Base-by-base conservation (phyloP, 2,329 filamentous ascomycete species). In the Fusarium lateritium region DNA sequence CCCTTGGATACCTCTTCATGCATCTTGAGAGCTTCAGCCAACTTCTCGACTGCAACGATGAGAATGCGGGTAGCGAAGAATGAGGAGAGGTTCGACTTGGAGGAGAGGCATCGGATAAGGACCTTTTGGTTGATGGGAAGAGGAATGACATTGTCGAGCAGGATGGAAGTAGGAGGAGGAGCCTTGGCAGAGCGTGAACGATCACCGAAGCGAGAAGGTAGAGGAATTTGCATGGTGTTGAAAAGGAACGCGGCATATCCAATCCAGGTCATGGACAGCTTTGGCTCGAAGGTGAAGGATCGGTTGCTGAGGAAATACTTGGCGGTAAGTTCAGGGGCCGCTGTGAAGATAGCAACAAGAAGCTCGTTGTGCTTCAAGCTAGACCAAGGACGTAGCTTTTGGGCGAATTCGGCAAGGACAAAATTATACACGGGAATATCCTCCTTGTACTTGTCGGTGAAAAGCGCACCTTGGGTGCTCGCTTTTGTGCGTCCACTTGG, bases 231-330 rank as follows among this genome's bases (percentile, higher is more conserved):
- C 45, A 98, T 89, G 2, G 91, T 89, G 64, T 92, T 92, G 79
- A 97, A 97, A 7, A 99, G 81, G 66, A 98, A 93, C 0, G 94
- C 90, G 0, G 94, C 94, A 76, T 97, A 97, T 42, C 95, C 94
- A 71, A 98, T 92, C 96, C 96, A 99, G 0, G 94, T 96, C 44
- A 94, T 91, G 5, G 94, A 96, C 7, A 97, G 85, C 76, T 97
- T 98, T 0, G 96, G 94, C 42, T 98, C 94, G 67, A 97, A 94
- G 0, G 91, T 89, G 74, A 98, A 96, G 55, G 91, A 88, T 63
- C 88, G 90, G 75, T 94, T 94, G 76, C 88, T 90, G 43, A 89
- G 84, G 76, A 97, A 98, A 78, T 97, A 99, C 74, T 94, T 90
- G 43, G 94, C 92, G 2, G 97, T 88, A 5, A 98, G 85, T 79